Base-by-base conservation (phyloP, 208 protist species). In the Leishmania braziliensis region DNA sequence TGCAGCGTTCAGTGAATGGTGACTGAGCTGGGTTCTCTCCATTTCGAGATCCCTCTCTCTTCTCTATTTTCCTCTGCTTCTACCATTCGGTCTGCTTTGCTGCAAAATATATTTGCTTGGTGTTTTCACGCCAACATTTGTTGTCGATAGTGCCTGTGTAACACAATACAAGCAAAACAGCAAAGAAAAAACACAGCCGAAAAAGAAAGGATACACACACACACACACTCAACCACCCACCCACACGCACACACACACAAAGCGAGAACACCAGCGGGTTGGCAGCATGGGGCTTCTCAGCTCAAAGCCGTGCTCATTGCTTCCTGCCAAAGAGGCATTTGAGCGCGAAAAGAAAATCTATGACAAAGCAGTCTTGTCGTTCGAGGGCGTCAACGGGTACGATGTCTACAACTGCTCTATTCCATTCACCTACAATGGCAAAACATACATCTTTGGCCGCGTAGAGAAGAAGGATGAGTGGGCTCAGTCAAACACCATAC, bases 401-500 rank as follows among this genome's bases (percentile, higher is more conserved):
- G 89, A 92, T 62, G 89, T 92, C n/a, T 92, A 92, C 81, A 92
- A 92, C 82, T 90, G 87, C 69, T 92, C 89, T 18, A 78, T 90
- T n/a, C 89, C 89, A 8, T 92, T 92, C 75, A 84, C 80, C 29
- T 90, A 88, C 87, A 78, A 89, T 48, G 89, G 85, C 33, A 88
- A 90, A 68, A 78, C 75, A 62, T 87, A 92, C 81, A 92, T 92
- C 39, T 92, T 87, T 74, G 89, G 89, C 29, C 86, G 89, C 23
- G 85, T 92, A 23, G 89, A 92, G 73, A 89, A 89, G 86, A 81
- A 72, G 18, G 87, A 86, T n/a, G 87, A 89, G 69, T 92, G 89
- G 89, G 85, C 84, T 16, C 83, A 89, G 70, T 92, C 89, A 26
- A 87, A 87, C 77, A 87, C 80, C 39, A 68, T 85, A 16, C 80